Percentiles rank a stretch among this genome's conserved stretches.
phyloP scores from a whole-genome alignment of 441 rosid genomes.

The Iberis amara region DNA sequence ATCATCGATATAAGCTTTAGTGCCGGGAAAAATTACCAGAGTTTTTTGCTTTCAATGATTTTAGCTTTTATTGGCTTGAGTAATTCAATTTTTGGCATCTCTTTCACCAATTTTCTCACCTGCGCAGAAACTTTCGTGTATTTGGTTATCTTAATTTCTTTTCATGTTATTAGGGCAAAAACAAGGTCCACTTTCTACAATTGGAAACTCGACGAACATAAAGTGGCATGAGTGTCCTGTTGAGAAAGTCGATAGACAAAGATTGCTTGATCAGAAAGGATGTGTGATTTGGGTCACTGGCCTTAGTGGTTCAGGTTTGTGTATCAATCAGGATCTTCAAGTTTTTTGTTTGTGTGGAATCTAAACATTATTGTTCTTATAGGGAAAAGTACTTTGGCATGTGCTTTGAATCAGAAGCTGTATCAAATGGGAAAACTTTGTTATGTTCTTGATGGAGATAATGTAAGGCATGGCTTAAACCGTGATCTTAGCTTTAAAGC shows the following conservation, averaged over 20 bases:
- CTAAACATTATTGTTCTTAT: not conserved
- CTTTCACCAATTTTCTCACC: not conserved
- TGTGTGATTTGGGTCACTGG: constrained; percentile 76
- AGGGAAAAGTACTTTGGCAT: constrained; percentile 77
- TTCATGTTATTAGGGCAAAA: constrained; percentile 28
- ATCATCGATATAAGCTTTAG: no score
- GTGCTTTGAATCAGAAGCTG: constrained; percentile 47
- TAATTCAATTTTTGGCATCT: no score
- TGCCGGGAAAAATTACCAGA: no score
- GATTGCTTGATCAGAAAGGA: constrained; percentile 64
- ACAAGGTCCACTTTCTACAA: constrained; percentile 39
- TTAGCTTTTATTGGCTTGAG: no score
- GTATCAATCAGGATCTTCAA: not conserved
- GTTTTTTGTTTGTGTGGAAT: not conserved
- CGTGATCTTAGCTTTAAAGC: constrained; percentile 56
- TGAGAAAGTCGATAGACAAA: constrained; percentile 48
- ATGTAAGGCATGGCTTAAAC: constrained; percentile 67
- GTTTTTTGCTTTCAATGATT: no score
- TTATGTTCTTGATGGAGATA: constrained; percentile 73
- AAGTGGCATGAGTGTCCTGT: constrained; percentile 62
- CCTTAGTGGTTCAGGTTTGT: constrained; percentile 75
- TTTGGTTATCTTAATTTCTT: no score
- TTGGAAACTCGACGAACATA: constrained; percentile 58
- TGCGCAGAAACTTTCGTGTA: no score
- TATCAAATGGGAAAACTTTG: constrained; percentile 53